These are phyloP conservation scores for Aureobasidium sp. DNA, from an alignment of 2,329 filamentous ascomycete genomes.

Conservation along the genomic window DNA sequence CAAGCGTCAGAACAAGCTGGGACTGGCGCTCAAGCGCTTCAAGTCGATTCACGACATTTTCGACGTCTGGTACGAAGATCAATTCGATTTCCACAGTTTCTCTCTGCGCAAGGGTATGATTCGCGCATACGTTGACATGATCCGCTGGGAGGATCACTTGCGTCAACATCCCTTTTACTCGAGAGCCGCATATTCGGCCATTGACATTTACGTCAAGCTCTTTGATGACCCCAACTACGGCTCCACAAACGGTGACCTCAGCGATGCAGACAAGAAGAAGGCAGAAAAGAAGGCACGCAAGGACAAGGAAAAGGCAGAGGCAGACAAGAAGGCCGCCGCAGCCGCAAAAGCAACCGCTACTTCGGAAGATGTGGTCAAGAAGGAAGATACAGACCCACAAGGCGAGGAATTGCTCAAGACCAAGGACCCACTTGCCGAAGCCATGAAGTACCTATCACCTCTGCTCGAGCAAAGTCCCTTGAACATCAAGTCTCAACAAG, in stretches of 20 bases:
- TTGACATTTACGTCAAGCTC: slow-evolving; percentile 72
- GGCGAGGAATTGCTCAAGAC: slow-evolving; percentile 76
- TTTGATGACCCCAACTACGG: slow-evolving; percentile 71
- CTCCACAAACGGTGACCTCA: slow-evolving; percentile 60
- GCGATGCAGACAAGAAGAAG: slow-evolving; percentile 76
- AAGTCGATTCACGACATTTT: slow-evolving; percentile 86
- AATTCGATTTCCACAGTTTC: slow-evolving; percentile 98
- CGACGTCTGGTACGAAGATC: slow-evolving; percentile 95
- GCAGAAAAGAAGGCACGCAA: slow-evolving; percentile 64
- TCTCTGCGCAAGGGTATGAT: slow-evolving; percentile 96
- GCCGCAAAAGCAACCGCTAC: slow-evolving; percentile 48
- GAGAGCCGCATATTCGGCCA: slow-evolving; percentile 71
- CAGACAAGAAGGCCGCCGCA: slow-evolving; percentile 57
- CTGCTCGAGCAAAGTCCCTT: slow-evolving; percentile 76
- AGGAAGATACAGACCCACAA: slow-evolving; percentile 82
- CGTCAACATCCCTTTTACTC: slow-evolving; percentile 91
- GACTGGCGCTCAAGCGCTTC: slow-evolving; percentile 86
- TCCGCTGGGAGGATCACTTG: slow-evolving; percentile 88
- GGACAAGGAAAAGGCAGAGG: slow-evolving; percentile 71
- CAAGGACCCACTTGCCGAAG: slow-evolving; percentile 73
- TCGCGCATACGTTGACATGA: slow-evolving; percentile 89
- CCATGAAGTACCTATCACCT: slow-evolving; percentile 76
- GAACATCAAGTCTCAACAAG: slow-evolving; percentile 72
- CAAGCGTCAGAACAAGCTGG: slow-evolving; percentile 71
- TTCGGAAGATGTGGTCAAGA: slow-evolving; percentile 59